Percentiles rank a stretch among this genome's conserved stretches.
phyloP scores from a whole-genome alignment of 2,329 filamentous ascomycete genomes.

The Penicillium olsonii region DNA sequence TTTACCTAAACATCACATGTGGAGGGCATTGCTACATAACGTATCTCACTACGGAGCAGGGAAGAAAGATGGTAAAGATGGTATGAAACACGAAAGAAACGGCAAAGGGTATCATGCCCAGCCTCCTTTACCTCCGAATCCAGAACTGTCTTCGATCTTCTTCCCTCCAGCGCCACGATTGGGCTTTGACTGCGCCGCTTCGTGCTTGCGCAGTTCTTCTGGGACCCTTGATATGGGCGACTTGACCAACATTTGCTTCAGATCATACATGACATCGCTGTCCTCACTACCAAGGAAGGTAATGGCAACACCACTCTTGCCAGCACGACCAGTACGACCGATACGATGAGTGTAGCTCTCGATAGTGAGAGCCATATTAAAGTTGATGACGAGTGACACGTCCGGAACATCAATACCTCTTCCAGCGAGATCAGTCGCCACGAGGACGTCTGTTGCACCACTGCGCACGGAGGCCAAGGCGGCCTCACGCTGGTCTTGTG shows the following conservation, averaged over 20 bases:
- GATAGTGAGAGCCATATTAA: slow-evolving; percentile 95
- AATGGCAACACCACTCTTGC: slow-evolving; percentile 93
- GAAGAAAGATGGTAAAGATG: slow-evolving; percentile 4
- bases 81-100: neutral
- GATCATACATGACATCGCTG: slow-evolving; percentile 80
- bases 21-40: neutral
- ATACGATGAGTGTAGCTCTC: slow-evolving; percentile 97
- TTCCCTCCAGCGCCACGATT: slow-evolving; percentile 47
- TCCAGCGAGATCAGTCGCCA: slow-evolving; percentile 92
- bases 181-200: slow-evolving; percentile 84
- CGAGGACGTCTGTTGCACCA: slow-evolving; percentile 80
- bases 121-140: slow-evolving; percentile 39
- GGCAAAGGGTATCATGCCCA: slow-evolving; percentile 23
- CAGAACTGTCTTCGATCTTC: slow-evolving; percentile 48
- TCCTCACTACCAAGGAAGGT: slow-evolving; percentile 95
- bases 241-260: slow-evolving; percentile 95
- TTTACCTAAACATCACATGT: neutral
- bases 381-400: slow-evolving; percentile 92
- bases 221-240: slow-evolving; percentile 84
- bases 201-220: slow-evolving; percentile 85
- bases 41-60: neutral
- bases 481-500: slow-evolving; percentile 95
- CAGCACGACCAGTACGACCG: slow-evolving; percentile 93
- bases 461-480: slow-evolving; percentile 82
- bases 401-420: slow-evolving; percentile 97